A percentile compares a stretch with the other conserved stretches of the same genome.
Evolutionary conservation across 2,329 filamentous ascomycete genomes (phyloP).

Genomic region (Alternaria ethzedia): DNA sequence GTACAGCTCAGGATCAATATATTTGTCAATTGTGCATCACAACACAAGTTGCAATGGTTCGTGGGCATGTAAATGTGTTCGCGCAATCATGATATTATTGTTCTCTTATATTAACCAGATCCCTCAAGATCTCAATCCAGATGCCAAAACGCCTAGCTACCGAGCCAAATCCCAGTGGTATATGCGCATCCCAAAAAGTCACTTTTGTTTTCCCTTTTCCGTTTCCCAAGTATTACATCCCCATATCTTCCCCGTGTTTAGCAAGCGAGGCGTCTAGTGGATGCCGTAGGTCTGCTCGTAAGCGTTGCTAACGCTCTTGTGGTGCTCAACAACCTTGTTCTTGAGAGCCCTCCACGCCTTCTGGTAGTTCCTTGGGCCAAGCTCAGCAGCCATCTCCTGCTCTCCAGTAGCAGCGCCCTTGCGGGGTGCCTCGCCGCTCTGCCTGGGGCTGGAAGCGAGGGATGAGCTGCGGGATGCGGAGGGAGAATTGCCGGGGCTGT

Average conservation of each 20-base stretch:
- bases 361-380: slow-evolving; percentile 25
- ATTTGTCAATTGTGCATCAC: too few relatives aligned
- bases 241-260: neutral
- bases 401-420: slow-evolving; percentile 1
- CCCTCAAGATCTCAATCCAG: neutral
- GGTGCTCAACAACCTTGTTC: slow-evolving; percentile 40
- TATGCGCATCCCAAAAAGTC: slow-evolving; percentile 6
- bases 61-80: neutral
- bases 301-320: slow-evolving; percentile 34
- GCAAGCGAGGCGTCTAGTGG: neutral
- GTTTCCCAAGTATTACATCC: neutral
- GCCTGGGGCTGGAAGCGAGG: slow-evolving; percentile 15
- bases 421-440: slow-evolving; percentile 19
- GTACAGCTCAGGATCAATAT: too few relatives aligned
- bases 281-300: slow-evolving; percentile 23
- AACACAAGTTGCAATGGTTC: neutral
- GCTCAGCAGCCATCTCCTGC: slow-evolving; percentile 1
- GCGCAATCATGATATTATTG: neutral
- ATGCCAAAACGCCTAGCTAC: neutral
- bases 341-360: slow-evolving; percentile 36
- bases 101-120: neutral
- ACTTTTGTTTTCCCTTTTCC: slow-evolving; percentile 4
- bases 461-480: slow-evolving; percentile 17
- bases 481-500: slow-evolving; percentile 23
- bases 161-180: slow-evolving; percentile 5